Conservation (phyloP, 2,329 filamentous ascomycete species). For the Cytospora paraplurivora region DNA sequence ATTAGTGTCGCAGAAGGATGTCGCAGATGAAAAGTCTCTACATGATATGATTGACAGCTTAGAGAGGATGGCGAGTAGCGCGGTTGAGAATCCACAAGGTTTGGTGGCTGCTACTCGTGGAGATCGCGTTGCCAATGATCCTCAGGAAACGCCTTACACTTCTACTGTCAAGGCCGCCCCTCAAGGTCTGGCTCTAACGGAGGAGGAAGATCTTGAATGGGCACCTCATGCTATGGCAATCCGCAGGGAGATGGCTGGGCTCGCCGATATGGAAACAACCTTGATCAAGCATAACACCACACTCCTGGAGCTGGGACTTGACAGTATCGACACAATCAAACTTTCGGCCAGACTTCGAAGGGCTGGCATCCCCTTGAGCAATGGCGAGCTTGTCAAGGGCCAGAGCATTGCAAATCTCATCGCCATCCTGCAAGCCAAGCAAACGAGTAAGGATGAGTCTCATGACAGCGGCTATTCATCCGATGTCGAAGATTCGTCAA, state of each 20-base stretch:
- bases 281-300: conserved; percentile 61
- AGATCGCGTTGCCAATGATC: not conserved
- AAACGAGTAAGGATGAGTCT: not conserved
- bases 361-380: conserved; percentile 59
- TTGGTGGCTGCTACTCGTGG: conserved; percentile 15
- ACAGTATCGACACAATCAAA: conserved; percentile 91
- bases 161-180: not conserved
- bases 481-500: conserved; percentile 34
- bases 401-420: conserved; percentile 68
- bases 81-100: conserved; percentile 30
- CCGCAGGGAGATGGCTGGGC: conserved; percentile 61
- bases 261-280: conserved; percentile 57
- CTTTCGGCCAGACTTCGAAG: conserved; percentile 72
- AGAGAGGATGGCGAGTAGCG: conserved; percentile 35
- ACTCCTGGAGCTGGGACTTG: conserved; percentile 80
- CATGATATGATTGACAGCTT: conserved; percentile 45
- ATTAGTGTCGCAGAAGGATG: conserved; percentile 57
- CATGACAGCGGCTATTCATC: conserved; percentile 24
- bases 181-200: not conserved
- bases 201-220: conserved; percentile 57
- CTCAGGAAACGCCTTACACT: not conserved
- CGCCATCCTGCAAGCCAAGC: conserved; percentile 30
- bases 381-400: conserved; percentile 76
- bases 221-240: conserved; percentile 54
- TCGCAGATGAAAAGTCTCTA: conserved; percentile 40